Conservation (phyloP, 176 grass and related monocot species). For the Oryza glumipatula region DNA sequence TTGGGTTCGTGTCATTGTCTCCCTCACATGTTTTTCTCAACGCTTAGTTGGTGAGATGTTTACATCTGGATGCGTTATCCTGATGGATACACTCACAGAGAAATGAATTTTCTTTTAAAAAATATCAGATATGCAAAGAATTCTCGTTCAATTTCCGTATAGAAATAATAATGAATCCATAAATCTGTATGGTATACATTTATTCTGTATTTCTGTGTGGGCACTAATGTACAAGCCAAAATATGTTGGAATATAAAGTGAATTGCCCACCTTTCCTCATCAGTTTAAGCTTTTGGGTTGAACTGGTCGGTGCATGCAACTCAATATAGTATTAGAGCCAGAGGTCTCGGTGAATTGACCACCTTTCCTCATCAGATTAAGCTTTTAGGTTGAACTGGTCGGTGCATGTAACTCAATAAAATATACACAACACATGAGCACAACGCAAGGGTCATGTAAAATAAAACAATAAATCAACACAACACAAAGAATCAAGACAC, state of each 20-base stretch:
- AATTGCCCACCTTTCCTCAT: too few species aligned
- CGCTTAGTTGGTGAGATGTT: conserved; percentile 12
- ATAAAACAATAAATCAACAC: background rate
- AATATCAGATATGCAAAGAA: background rate
- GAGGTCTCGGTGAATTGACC: too few species aligned
- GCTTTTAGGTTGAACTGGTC: too few species aligned
- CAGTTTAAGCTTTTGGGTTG: too few species aligned
- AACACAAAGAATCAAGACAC: background rate
- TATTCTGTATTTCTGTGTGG: conserved; percentile 8
- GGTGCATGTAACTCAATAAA: too few species aligned
- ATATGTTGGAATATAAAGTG: too few species aligned
- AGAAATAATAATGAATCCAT: background rate
- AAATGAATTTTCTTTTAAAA: background rate
- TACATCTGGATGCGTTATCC: background rate
- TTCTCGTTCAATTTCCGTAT: background rate
- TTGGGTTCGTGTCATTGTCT: background rate
- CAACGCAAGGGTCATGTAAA: background rate
- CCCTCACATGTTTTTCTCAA: background rate
- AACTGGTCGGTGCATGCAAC: too few species aligned
- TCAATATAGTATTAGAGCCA: too few species aligned
- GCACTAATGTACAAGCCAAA: conserved; percentile 34
- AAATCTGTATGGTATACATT: conserved; percentile 14
- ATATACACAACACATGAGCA: background rate
- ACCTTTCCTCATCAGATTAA: too few species aligned
- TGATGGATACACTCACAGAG: background rate